These are phyloP conservation scores for Sesbania bispinosa DNA, from an alignment of 306 rosid genomes.

Conservation along the genomic window DNA sequence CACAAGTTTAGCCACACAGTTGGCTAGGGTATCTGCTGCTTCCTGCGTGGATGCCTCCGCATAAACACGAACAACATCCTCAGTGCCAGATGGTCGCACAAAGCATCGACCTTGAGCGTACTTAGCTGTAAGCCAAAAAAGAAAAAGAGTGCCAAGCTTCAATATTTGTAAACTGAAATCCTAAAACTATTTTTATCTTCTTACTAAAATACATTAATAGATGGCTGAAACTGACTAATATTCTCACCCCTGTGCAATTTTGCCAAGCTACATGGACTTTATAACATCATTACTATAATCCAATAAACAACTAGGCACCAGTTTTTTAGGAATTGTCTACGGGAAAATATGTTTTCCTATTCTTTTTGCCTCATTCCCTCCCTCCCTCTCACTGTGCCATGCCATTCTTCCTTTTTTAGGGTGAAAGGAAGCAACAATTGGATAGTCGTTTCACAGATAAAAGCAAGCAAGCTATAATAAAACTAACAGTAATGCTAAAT, in stretches of 20 bases:
- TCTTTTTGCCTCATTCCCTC: background rate
- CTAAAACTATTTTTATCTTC: background rate
- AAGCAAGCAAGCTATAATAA: background rate
- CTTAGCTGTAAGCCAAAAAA: constrained; percentile 40
- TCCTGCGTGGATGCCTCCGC: constrained; percentile 80
- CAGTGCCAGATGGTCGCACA: constrained; percentile 95
- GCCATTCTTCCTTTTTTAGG: background rate
- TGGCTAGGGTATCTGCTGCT: constrained; percentile 73
- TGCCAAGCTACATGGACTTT: constrained; percentile 14
- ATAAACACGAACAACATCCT: constrained; percentile 88
- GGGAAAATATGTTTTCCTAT: background rate
- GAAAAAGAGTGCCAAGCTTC: constrained; percentile 41
- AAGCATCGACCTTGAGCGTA: constrained; percentile 77
- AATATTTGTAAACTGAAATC: constrained; percentile 21
- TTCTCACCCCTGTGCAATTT: constrained; percentile 2
- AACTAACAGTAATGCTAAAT: background rate
- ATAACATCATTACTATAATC: background rate
- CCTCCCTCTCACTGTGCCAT: background rate
- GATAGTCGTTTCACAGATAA: background rate
- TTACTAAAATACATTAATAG: background rate
- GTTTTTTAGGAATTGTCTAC: background rate
- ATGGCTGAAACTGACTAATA: constrained; percentile 15
- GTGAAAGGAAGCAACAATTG: background rate
- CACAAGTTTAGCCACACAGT: constrained; percentile 57
- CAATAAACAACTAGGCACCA: constrained; percentile 5